These are phyloP conservation scores for Penstemon davidsonii DNA, from an alignment of 257 asterid species.

Conservation along the genomic window DNA sequence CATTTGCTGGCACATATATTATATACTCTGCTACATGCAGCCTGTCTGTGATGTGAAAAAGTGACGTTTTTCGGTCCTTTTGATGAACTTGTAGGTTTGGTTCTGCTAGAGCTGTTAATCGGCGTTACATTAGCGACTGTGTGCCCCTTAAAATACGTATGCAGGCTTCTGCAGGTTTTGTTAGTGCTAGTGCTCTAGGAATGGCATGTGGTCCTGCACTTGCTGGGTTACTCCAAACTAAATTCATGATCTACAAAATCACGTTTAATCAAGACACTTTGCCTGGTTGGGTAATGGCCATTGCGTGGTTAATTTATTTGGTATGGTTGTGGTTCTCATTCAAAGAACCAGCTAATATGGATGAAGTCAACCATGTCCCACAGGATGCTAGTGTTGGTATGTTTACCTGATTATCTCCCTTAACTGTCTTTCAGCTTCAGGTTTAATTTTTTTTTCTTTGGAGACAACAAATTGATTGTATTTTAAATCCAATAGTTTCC, in stretches of 20 bases:
- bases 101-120: constrained; percentile 96
- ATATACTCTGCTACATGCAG: not conserved
- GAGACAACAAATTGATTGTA: not conserved
- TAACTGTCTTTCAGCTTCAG: not conserved
- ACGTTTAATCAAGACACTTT: constrained; percentile 83
- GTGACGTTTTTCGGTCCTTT: constrained; percentile 17
- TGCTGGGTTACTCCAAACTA: constrained; percentile 81
- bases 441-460: constrained; percentile 1
- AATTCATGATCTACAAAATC: constrained; percentile 62
- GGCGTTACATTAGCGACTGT: constrained; percentile 94
- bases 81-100: constrained; percentile 67
- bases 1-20: not conserved
- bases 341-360: constrained; percentile 66
- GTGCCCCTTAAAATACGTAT: constrained; percentile 89
- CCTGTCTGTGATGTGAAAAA: not conserved
- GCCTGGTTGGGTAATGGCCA: constrained; percentile 98
- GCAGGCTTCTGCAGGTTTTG: constrained; percentile 99
- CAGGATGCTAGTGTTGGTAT: constrained; percentile 61
- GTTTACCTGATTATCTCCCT: constrained; percentile 17
- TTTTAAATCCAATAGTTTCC: constrained; percentile 4
- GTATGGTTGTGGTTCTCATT: constrained; percentile 86
- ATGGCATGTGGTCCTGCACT: constrained; percentile 99
- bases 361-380: constrained; percentile 39
- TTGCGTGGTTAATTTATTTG: constrained; percentile 75
- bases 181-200: constrained; percentile 99